Evolutionary conservation across 176 grass and related monocot species (phyloP).

Genomic region (Pharus latifolius): DNA sequence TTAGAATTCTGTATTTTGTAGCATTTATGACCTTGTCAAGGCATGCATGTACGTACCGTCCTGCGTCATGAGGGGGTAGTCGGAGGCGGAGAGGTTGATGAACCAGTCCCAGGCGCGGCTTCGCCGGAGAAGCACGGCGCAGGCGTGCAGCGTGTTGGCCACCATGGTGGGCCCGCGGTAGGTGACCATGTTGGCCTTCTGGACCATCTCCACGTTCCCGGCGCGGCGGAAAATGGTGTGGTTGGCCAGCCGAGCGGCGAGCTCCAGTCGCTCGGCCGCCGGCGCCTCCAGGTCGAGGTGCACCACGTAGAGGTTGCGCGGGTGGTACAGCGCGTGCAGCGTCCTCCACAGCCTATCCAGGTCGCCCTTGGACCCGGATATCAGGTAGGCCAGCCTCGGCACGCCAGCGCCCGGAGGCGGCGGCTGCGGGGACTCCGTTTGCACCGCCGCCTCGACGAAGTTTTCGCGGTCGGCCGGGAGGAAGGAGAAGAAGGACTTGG

Average conservation of each 20-base stretch:
- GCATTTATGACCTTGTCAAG: no score
- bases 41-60: conserved; percentile 45
- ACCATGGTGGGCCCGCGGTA: conserved; percentile 95
- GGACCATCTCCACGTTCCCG: conserved; percentile 69
- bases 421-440: background rate
- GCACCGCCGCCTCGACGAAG: background rate
- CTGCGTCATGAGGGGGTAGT: conserved; percentile 84
- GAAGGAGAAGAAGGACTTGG: conserved; percentile 21
- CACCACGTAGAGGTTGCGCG: conserved; percentile 73
- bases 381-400: conserved; percentile 73
- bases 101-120: conserved; percentile 85
- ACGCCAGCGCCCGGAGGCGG: background rate
- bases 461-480: background rate
- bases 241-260: conserved; percentile 44
- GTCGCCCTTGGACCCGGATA: conserved; percentile 89
- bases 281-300: conserved; percentile 79
- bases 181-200: conserved; percentile 79
- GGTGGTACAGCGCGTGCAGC: conserved; percentile 91
- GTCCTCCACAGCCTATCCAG: conserved; percentile 75
- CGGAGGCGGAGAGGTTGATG: conserved; percentile 93
- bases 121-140: conserved; percentile 68
- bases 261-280: conserved; percentile 40
- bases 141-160: conserved; percentile 81
- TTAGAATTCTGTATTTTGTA: background rate
- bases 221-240: conserved; percentile 30